Percentiles rank a stretch among this genome's conserved stretches.
Evolutionary conservation across 345 rosid species (phyloP).

Genomic region (Zanthoxylum bungeanum): DNA sequence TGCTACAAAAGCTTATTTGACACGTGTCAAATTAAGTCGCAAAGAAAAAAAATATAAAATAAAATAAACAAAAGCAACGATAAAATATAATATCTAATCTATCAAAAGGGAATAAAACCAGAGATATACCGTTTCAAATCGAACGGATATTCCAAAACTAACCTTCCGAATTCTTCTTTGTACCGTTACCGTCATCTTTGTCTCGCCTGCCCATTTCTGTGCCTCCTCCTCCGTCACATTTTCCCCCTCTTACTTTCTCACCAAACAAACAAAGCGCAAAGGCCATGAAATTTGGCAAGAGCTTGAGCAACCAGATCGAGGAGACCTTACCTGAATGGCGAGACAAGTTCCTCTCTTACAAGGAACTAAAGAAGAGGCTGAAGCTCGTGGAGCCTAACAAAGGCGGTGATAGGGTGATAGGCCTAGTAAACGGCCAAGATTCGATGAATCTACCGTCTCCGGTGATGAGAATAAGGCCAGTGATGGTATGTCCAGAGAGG

Average conservation of each 20-base stretch:
- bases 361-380: slow-evolving; percentile 83
- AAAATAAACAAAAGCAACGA: background rate
- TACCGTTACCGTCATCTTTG: slow-evolving; percentile 44
- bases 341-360: slow-evolving; percentile 93
- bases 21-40: background rate
- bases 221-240: no score
- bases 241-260: slow-evolving; percentile 20
- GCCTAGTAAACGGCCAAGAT: slow-evolving; percentile 53
- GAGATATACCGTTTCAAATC: slow-evolving; percentile 36
- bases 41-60: no score
- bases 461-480: no score
- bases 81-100: background rate
- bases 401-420: slow-evolving; percentile 39
- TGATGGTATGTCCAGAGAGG: slow-evolving; percentile 63
- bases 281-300: slow-evolving; percentile 91
- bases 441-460: slow-evolving; percentile 24
- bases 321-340: slow-evolving; percentile 94
- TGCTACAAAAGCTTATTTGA: background rate
- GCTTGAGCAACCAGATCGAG: slow-evolving; percentile 93
- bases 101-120: slow-evolving; percentile 37
- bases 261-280: background rate
- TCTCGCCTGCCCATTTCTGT: no score
- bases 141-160: slow-evolving; percentile 57
- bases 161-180: slow-evolving; percentile 60
- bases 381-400: slow-evolving; percentile 59